Conservation (phyloP, 257 asterid genomes). For the Solanum virginianum region DNA sequence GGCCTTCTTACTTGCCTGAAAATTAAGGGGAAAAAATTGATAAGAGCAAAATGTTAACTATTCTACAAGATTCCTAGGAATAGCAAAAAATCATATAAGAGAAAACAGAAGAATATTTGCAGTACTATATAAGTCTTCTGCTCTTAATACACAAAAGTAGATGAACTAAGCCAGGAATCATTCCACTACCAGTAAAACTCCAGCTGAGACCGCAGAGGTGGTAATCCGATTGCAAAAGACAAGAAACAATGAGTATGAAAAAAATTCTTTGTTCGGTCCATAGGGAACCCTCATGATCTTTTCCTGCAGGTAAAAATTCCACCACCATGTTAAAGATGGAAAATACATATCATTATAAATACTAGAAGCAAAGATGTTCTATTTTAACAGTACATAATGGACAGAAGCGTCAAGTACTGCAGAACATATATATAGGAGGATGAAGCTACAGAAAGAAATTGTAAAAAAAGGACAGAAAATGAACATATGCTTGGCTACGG, state of each 20-base stretch:
- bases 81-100: not conserved
- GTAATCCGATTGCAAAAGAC: conserved; percentile 97
- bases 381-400: not conserved
- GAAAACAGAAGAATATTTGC: not conserved
- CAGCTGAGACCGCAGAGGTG: conserved; percentile 91
- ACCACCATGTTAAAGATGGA: not conserved
- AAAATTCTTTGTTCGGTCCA: conserved; percentile 72
- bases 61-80: not conserved
- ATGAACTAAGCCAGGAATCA: not conserved
- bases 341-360: not conserved
- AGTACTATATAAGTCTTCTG: not conserved
- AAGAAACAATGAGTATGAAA: conserved; percentile 74
- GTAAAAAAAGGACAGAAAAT: not conserved
- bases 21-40: not conserved
- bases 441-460: not conserved
- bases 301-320: conserved; percentile 50
- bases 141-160: not conserved
- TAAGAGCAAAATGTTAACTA: not conserved
- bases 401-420: not conserved
- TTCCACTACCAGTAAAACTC: conserved; percentile 58
- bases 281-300: conserved; percentile 96
- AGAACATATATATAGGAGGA: not conserved
- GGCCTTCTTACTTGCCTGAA: conserved; percentile 66
- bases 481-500: not conserved
- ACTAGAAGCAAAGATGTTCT: not conserved